Base-by-base conservation (phyloP, 805 yeast genomes). In the Schwanniomyces pseudopolymorphus region DNA sequence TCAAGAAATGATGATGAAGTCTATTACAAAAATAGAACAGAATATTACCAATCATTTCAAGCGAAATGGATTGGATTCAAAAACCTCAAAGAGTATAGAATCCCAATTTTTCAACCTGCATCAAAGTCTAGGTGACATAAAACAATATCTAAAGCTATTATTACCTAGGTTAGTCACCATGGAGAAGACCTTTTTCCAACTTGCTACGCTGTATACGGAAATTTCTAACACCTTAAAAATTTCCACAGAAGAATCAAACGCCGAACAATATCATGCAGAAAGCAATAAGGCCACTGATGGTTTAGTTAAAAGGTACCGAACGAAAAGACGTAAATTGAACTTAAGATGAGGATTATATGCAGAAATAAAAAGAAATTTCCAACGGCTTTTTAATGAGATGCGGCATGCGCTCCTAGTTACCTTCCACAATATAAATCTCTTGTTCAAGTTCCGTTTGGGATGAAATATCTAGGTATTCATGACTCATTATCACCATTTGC, bases 151-250 rank as follows among this genome's bases (percentile, higher is more conserved):
- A 36, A 50, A 48, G 38, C 39, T 54, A 13, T 39, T 57, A 35
- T 42, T 58, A 9, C 61, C 59, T 7, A 39, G 51, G 31, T 37
- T 57, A 10, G 36, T 55, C 2, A 40, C 50, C 3, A 46, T 57
- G 36, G 49, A 48, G 11, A 37, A 39, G 16, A 36, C 42, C 3
- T 43, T 20, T 27, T 25, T 14, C 24, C 33, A 38, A 22, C 42
- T 43, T 20, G 25, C 46, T 8, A 17, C 33, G n/a, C 42, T 36
- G 22, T 43, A 38, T 33, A 40, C 38, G 11, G 14, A 36, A 31
- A 27, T 43, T 16, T 36, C 24, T 10, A 20, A 10, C 5, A 5
- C 25, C 8, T 20, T 36, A 21, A 36, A 36, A n/a, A 5, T 11
- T 19, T 11, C 25, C 24, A 20, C n/a, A 9, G 25, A 11, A 11